These are phyloP conservation scores for Hypomontagnella submonticulosa DNA, from an alignment of 495 filamentous ascomycete genomes.

Conservation along the genomic window DNA sequence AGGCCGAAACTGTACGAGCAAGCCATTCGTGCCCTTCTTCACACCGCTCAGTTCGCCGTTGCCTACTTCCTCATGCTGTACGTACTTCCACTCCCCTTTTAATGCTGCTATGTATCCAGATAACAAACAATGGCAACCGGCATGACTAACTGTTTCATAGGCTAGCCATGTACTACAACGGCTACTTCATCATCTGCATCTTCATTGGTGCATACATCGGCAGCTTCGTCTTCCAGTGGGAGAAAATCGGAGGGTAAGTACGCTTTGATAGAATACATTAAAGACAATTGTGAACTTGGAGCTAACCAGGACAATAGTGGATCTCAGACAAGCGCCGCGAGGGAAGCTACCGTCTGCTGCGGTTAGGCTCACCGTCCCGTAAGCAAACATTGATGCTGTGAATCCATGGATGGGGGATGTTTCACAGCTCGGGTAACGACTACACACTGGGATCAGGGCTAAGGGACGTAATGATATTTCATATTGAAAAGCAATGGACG, in stretches of 20 bases:
- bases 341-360: constrained; percentile 34
- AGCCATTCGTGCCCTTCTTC: constrained; percentile 65
- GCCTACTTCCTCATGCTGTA: constrained; percentile 76
- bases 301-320: constrained; percentile 21
- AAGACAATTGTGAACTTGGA: background rate
- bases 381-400: background rate
- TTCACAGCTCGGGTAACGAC: background rate
- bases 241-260: constrained; percentile 50
- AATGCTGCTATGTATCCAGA: constrained; percentile 60
- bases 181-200: constrained; percentile 70
- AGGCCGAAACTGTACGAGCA: constrained; percentile 67
- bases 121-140: background rate
- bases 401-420: background rate
- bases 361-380: constrained; percentile 11
- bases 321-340: constrained; percentile 16
- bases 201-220: constrained; percentile 71
- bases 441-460: background rate
- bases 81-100: constrained; percentile 16
- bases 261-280: background rate
- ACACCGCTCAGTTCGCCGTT: constrained; percentile 72
- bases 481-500: background rate
- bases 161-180: constrained; percentile 69
- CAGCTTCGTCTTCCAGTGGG: constrained; percentile 68
- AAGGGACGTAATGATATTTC: background rate
- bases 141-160: constrained; percentile 8